Evolutionary conservation across 2,329 filamentous ascomycete species (phyloP).

Genomic region (Emmonsia crescens): DNA sequence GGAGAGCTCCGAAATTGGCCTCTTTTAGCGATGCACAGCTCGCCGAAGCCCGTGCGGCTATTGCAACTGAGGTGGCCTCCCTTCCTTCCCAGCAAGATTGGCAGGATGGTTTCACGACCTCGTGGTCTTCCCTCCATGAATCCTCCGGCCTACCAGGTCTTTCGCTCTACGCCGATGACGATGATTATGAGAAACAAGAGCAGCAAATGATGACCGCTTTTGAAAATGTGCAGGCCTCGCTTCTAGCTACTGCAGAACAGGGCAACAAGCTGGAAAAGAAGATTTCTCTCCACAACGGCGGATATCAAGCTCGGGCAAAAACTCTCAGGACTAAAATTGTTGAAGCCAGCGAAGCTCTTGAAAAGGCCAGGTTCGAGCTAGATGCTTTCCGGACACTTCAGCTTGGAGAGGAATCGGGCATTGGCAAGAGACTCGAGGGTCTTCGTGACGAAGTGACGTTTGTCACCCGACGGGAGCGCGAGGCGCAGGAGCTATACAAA

Average conservation of each 20-base stretch:
- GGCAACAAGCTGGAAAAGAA: slow-evolving; percentile 91
- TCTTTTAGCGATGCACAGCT: slow-evolving; percentile 60
- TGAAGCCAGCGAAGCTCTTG: slow-evolving; percentile 62
- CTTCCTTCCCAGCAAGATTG: slow-evolving; percentile 41
- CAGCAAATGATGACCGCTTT: slow-evolving; percentile 59
- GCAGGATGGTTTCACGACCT: slow-evolving; percentile 39
- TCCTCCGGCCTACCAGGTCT: slow-evolving; percentile 56
- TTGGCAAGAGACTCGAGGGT: slow-evolving; percentile 59
- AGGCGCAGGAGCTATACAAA: slow-evolving; percentile 81
- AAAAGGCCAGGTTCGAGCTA: slow-evolving; percentile 60
- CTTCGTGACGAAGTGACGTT: slow-evolving; percentile 75
- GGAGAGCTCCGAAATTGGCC: slow-evolving; percentile 49
- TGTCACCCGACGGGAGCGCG: slow-evolving; percentile 69
- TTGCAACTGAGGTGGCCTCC: slow-evolving; percentile 56
- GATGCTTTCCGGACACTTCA: slow-evolving; percentile 65
- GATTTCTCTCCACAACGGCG: slow-evolving; percentile 72
- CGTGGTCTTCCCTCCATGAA: slow-evolving; percentile 42
- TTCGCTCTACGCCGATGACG: slow-evolving; percentile 66
- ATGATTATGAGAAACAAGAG: slow-evolving; percentile 48
- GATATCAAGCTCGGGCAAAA: slow-evolving; percentile 79
- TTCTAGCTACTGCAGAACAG: slow-evolving; percentile 63
- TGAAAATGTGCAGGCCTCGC: slow-evolving; percentile 60
- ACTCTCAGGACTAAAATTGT: slow-evolving; percentile 67
- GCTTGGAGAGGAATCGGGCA: slow-evolving; percentile 66
- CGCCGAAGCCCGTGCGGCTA: slow-evolving; percentile 62